These are phyloP conservation scores for Pythium scleroteichum DNA, from an alignment of 352 stramenopile species.

Conservation along the genomic window DNA sequence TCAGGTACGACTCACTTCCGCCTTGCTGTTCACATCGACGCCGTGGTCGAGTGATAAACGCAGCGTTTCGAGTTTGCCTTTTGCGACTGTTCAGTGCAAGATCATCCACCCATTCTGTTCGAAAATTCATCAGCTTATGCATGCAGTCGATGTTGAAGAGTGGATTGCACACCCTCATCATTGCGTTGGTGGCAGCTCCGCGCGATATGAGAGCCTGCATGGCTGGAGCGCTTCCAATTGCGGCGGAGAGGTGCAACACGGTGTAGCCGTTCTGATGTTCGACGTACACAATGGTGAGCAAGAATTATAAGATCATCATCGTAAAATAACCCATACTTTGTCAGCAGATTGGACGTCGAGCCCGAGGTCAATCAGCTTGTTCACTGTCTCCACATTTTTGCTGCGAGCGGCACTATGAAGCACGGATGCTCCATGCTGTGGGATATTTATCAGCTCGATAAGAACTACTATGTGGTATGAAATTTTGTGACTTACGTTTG, in stretches of 20 bases:
- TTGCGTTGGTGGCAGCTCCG: neutral
- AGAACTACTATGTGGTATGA: too few species aligned
- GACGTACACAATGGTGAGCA: too few species aligned
- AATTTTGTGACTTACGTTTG: too few species aligned
- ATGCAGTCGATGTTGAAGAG: too few species aligned
- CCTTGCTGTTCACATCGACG: neutral
- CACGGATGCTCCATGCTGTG: neutral
- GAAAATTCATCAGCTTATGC: neutral
- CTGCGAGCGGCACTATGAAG: neutral
- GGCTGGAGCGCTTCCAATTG: neutral
- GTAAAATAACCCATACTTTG: too few species aligned
- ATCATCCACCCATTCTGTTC: conserved; percentile 4
- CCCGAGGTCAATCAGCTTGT: too few species aligned
- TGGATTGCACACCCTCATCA: neutral
- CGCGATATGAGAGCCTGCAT: neutral
- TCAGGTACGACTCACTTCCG: neutral
- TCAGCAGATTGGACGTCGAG: too few species aligned
- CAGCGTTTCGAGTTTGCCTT: conserved; percentile 6
- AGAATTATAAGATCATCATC: too few species aligned
- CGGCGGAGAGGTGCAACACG: too few species aligned
- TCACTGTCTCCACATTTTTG: neutral
- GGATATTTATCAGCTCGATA: too few species aligned
- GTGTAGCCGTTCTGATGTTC: too few species aligned
- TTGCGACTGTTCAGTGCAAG: conserved; percentile 8
- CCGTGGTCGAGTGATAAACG: neutral